Base-by-base conservation (phyloP, 2,329 filamentous ascomycete genomes). In the Emergomyces orientalis region DNA sequence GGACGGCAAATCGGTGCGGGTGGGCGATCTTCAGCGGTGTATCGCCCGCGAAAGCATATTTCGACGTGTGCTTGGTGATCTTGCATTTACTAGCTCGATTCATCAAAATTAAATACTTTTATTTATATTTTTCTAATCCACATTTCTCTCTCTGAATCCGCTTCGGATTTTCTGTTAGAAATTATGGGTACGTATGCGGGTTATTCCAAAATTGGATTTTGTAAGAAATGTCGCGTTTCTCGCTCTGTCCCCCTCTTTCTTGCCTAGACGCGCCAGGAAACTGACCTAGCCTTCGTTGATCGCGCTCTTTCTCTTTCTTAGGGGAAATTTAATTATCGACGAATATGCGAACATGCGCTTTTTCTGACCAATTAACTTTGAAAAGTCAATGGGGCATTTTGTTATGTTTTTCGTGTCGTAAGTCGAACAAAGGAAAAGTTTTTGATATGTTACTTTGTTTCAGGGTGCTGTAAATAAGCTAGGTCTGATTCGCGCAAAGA, bases 1-100 rank as follows among this genome's bases (percentile, higher is more conserved):
- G 77, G 78, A 70, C 78, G 80, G 78, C 76, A 73, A 51, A 75
- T 75, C 74, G 75, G 76, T 75, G 76, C 74, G 71, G 72, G 71
- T 69, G 73, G 47, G 71, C 59, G 43, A 54, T 47, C 27, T 51
- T 51, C 27, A 49, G 60, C 54, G 39, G 61, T 56, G 58, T 65
- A 67, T 68, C 52, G 49, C 59, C 45, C 59, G 34, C 32, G 52
- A 58, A 49, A 63, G 41, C 43, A 39, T 60, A 39, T 60, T 51
- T 51, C 25, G 59, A 56, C 59, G 45, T 39, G 45, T 60, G 45
- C 47, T 60, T 60, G 59, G 22, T 39, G 47, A 41, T 60, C 47
- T 41, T 51, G 45, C 41, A 52, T 60, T 59, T 39, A 32, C 37
- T 39, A 60, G 59, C 59, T 60, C 11, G 58, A 60, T n/a, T 37